Evolutionary conservation across 768 basidiomycete genomes (phyloP), one percentile per base, ranked within the genome.

Genomic region (Russula dissimulans): DNA sequence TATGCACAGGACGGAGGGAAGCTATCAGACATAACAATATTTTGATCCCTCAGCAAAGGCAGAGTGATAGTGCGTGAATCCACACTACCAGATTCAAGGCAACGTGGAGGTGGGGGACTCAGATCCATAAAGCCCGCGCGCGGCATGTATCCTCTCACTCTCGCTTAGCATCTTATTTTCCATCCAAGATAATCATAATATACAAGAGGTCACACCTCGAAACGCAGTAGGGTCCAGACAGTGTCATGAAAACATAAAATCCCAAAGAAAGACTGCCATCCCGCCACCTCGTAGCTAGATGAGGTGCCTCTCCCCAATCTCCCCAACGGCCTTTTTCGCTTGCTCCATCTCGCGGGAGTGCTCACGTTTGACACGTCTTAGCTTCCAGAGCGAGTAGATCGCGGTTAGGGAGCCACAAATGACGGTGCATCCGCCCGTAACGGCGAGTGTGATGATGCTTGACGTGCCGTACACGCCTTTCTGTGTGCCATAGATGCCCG

Each of bases 361-460:
- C 8, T n/a, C 17, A 11, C 49, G 41, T 54, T 53, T 61, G 36
- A 60, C 38, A 17, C 10, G 31, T 38, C 32, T 17, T 36, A 61
- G 54, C 39, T 46, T 53, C 49, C 49, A 61, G 14, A 31, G 18
- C 3, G 51, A 43, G 18, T 54, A 64, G 17, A 48, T 31, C 41
- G 18, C 34, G 12, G 60, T 55, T n/a, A 62, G 18, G 34, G 50
- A 36, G 29, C 42, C 54, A 8, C 55, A 64, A 18, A 44, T 26
- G 17, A 64, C 9, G 3, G 42, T 50, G 51, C 41, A 38, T 17
- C 29, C 22, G 17, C 60, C 63, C 1, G 60, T 62, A n/a, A 55
- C 51, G 14, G 45, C 56, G 22, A 62, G 56, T 18, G 61, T 56
- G 45, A 17, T 26, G 31, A 54, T 54, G n/a, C 57, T 59, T 6